Evolutionary conservation across 306 rosid species (phyloP).

Genomic region (Citrullus amarus): DNA sequence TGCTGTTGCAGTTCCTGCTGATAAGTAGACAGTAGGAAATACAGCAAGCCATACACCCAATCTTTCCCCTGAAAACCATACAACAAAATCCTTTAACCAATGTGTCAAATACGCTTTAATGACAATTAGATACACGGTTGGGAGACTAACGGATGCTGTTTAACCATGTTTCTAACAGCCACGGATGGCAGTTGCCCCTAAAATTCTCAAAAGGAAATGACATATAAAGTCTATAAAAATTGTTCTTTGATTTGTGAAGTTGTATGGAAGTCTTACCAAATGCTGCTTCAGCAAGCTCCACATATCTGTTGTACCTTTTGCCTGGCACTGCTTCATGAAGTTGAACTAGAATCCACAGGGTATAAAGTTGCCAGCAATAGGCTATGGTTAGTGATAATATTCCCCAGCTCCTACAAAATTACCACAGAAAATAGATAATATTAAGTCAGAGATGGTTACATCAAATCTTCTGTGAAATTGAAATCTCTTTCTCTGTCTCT

Average conservation of each 20-base stretch:
- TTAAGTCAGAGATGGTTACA: background rate
- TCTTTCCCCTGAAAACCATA: constrained; percentile 61
- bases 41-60: constrained; percentile 97
- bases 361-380: constrained; percentile 90
- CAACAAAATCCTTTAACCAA: background rate
- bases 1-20: constrained; percentile 99
- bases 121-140: background rate
- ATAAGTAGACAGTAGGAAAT: constrained; percentile 82
- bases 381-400: constrained; percentile 80
- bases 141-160: background rate
- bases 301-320: constrained; percentile 93
- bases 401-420: constrained; percentile 86
- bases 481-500: background rate
- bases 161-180: background rate
- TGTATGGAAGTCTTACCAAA: constrained; percentile 44
- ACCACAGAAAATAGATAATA: background rate
- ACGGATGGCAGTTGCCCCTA: background rate
- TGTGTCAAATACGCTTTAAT: background rate
- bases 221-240: background rate
- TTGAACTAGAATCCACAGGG: constrained; percentile 92
- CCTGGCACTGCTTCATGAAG: constrained; percentile 99
- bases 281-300: constrained; percentile 98
- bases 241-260: background rate
- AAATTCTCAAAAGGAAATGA: background rate
- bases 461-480: background rate